Base-by-base conservation (phyloP, 2,329 filamentous ascomycete genomes). In the Karstenula rhodostoma region DNA sequence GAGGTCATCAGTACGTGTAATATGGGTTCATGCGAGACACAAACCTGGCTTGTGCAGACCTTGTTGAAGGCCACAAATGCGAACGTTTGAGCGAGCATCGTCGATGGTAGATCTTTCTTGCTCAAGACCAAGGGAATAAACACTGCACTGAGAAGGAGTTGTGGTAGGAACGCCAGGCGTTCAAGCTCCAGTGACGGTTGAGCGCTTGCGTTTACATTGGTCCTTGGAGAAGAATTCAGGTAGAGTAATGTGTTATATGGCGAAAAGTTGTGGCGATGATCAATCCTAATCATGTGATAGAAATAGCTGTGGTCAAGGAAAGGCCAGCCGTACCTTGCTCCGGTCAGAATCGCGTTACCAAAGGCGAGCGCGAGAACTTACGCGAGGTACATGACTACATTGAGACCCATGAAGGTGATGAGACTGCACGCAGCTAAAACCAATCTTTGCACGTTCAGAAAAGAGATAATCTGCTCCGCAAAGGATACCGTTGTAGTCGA, bases 31-130 rank as follows among this genome's bases (percentile, higher is more conserved):
- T 29, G 27, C 12, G 32, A 7, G 7, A 32, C 5, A 40, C 85
- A 65, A 85, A 95, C 93, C 86, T 98, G 94, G 73, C 93, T 97
- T 3, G 95, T 99, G 84, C 94, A 98, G 63, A 99, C 95, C 82
- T 99, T 99, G 81, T 99, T 99, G 70, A 98, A 98, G 0, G 93
- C 90, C 4, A 98, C 95, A 78, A 99, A 99, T 0, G 94, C 92
- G 79, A 97, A 97, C 0, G 95, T 98, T 79, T 99, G 95, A 4
- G 92, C 93, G 63, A 98, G 86, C 91, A 98, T 94, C 5, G 92
- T 90, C 0, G 89, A 87, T 0, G 94, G 85, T 0, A 99, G 85
- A 70, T 95, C 89, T 69, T 88, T 90, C 76, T 94, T 96, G 17
- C 92, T 92, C 22, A 97, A 80, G 1, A 85, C 83, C 1, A 97